These are phyloP conservation scores for Beauveria australis DNA, from an alignment of 2,329 filamentous ascomycete species.

Conservation along the genomic window DNA sequence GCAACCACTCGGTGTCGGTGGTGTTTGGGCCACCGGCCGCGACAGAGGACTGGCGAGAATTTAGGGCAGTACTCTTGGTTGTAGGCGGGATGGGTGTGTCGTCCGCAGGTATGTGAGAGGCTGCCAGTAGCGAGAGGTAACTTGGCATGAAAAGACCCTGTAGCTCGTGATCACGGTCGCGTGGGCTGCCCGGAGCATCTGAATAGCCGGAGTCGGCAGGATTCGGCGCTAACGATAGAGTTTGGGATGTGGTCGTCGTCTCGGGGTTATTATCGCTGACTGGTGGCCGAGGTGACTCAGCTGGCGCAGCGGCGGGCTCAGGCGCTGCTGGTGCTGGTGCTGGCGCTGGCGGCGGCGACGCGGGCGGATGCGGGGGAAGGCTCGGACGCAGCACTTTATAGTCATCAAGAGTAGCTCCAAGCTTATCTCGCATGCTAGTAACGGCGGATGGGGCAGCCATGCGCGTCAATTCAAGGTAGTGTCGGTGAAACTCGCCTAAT, in stretches of 20 bases:
- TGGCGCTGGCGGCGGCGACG: not conserved
- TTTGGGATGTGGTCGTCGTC: conserved; percentile 23
- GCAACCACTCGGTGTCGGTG: conserved; percentile 8
- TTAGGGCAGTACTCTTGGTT: conserved; percentile 6
- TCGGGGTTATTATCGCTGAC: conserved; percentile 17
- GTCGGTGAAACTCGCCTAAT: conserved; percentile 47
- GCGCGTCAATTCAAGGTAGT: conserved; percentile 42
- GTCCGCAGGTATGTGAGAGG: conserved; percentile 13
- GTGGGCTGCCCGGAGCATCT: conserved; percentile 33
- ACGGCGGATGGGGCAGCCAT: conserved; percentile 39
- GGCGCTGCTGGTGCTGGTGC: not conserved
- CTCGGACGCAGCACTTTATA: conserved; percentile 31
- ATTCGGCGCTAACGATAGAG: conserved; percentile 17
- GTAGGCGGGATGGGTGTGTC: conserved; percentile 12
- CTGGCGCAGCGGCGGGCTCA: conserved; percentile 7
- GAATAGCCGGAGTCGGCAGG: conserved; percentile 20
- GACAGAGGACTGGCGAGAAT: not conserved
- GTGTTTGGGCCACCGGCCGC: not conserved
- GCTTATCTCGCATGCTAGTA: conserved; percentile 35
- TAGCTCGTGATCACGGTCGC: conserved; percentile 51
- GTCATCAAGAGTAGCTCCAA: conserved; percentile 35
- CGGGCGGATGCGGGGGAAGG: conserved; percentile 16
- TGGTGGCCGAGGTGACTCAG: conserved; percentile 27
- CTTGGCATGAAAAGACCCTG: conserved; percentile 55
- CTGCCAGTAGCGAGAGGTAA: conserved; percentile 53